Base-by-base conservation (phyloP, 2,329 filamentous ascomycete species). In the Hypocreales sp. region DNA sequence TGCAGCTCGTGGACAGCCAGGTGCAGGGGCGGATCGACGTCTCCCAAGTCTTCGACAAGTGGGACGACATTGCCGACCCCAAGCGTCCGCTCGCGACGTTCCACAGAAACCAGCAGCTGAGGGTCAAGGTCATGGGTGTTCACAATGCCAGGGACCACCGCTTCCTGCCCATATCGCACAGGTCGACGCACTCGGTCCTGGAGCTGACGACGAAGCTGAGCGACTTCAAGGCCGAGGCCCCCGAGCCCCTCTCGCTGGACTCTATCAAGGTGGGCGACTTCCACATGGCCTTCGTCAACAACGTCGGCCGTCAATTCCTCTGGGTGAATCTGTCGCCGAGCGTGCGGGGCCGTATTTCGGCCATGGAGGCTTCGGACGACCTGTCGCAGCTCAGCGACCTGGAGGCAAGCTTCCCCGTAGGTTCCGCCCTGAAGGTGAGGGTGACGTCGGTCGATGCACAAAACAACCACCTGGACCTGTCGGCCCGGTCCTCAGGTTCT, bases 271-370 rank as follows among this genome's bases (percentile, higher is more conserved):
- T 71, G 27, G 84, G 79, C 12, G 75, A 78, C 12, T 69, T 66
- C 3, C 73, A 80, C 51, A 52, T 92, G 27, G 86, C 79, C 1
- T 95, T 87, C 45, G 72, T 98, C 46, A 98, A 95, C 61, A 95
- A 94, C 45, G 64, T 87, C 34, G 69, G 69, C 14, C 67, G 80
- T 16, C 74, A 81, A 37, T 80, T 70, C 44, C 63, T 93, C 14
- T 95, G 90, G 87, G 78, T 92, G 24, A 94, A 84, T 44, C 56
- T 98, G 14, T 83, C 86, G 2, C 84, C 90, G 6, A 82, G 78
- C 28, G 74, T 98, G 11, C 76, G 86, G 32, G 90, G 90, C 30
- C 73, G 84, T 27, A 71, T 98, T 30, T 72, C 73, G 29, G 67
- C 79, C 35, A 72, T 90, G 49, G 86, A 95, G 44, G 71, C 90